These are phyloP conservation scores for Ormosia emarginata DNA, from an alignment of 306 rosid genomes.

Conservation along the genomic window DNA sequence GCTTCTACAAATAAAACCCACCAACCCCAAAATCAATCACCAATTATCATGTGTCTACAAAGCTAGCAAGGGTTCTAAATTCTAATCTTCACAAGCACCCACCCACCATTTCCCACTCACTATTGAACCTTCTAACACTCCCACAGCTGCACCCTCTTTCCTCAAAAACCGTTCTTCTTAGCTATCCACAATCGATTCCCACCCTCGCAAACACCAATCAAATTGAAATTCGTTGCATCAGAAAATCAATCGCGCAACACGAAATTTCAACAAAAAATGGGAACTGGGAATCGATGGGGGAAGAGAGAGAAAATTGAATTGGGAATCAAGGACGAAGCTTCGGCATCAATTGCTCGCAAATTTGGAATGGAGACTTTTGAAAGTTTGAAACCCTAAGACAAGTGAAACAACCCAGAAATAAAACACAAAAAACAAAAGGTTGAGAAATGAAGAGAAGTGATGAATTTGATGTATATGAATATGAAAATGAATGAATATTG, in stretches of 20 bases:
- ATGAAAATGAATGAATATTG: background rate
- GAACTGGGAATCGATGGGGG: background rate
- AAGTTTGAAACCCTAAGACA: conserved; percentile 37
- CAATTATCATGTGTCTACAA: background rate
- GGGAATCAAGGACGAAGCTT: background rate
- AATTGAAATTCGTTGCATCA: background rate
- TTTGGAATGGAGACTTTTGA: conserved; percentile 12
- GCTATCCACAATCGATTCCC: conserved; percentile 4
- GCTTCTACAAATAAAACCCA: conserved; percentile 14
- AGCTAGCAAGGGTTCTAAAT: conserved; percentile 11
- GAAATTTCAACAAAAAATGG: background rate
- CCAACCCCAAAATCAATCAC: conserved; percentile 28
- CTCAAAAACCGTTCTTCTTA: background rate
- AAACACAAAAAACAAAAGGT: background rate
- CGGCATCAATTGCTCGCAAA: background rate
- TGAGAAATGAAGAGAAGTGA: background rate
- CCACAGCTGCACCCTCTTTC: background rate
- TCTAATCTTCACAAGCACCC: background rate
- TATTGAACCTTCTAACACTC: conserved; percentile 8
- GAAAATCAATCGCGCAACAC: background rate
- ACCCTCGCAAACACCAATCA: conserved; percentile 15
- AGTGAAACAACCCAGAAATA: background rate
- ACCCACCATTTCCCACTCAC: background rate
- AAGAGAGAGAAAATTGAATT: background rate
- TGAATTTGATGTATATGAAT: conserved; percentile 8